These are phyloP conservation scores for Saitozyma podzolica DNA, from an alignment of 768 basidiomycete species.

Conservation along the genomic window DNA sequence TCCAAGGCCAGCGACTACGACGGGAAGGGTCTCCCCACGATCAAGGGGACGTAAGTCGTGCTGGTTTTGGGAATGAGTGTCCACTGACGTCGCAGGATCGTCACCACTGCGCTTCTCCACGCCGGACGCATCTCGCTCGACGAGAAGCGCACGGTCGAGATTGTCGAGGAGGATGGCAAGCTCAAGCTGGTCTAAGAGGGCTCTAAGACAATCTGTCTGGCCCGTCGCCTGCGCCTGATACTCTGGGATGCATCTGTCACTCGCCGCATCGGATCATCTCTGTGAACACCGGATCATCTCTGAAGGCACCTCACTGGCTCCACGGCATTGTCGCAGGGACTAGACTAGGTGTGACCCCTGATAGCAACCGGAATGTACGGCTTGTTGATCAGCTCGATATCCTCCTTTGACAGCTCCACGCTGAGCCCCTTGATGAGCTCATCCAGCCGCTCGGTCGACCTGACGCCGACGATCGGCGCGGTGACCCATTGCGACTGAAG, in stretches of 20 bases:
- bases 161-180: conserved; percentile 61
- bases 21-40: conserved; percentile 76
- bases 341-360: conserved; percentile 21
- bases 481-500: conserved; percentile 58
- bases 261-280: no score
- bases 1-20: conserved; percentile 73
- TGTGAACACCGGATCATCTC: no score
- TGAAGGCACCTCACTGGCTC: no score
- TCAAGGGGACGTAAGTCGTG: conserved; percentile 75
- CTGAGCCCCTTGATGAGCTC: conserved; percentile 60
- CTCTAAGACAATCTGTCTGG: no score
- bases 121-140: conserved; percentile 87
- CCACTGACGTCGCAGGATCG: conserved; percentile 11
- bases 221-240: no score
- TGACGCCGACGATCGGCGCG: conserved; percentile 64
- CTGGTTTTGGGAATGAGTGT: conserved; percentile 50
- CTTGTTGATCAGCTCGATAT: conserved; percentile 62
- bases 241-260: no score
- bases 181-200: conserved; percentile 29
- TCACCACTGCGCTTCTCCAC: conserved; percentile 63
- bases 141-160: conserved; percentile 79
- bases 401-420: conserved; percentile 61
- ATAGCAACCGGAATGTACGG: conserved; percentile 57
- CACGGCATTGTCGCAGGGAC: not conserved
- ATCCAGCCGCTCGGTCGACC: conserved; percentile 59